Base-by-base conservation (phyloP, 306 rosid species). In the Astragalus glycyphyllos region DNA sequence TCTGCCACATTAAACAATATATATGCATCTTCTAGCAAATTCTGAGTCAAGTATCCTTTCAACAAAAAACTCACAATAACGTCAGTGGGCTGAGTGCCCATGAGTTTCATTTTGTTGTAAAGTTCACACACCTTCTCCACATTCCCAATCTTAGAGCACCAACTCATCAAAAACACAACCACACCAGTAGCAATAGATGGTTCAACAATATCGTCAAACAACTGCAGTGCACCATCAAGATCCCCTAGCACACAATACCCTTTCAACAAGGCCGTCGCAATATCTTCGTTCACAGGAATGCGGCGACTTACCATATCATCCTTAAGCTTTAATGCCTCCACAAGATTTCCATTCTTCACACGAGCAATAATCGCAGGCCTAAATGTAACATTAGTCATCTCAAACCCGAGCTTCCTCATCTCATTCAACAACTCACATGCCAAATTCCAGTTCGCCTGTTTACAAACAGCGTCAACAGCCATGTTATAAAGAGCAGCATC, bases 271-370 rank as follows among this genome's bases (percentile, higher is more conserved):
- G 76, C 80, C 5, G 83, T 83, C 2, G 80, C 90, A 77, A 77
- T 85, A 66, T 34, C 14, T 80, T 77, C 66, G 77, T 83, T 81
- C 69, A 86, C 35, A 2, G 83, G 79, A n/a, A 67, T 38, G 54
- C 95, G 84, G 15, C 80, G 77, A 47, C 70, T 69, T 37, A 82
- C 63, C 98, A 92, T 92, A 72, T 88, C 92, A 78, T 89, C 92
- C 81, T 73, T 92, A 26, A 88, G 60, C 77, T 80, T 75, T 74
- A 82, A 20, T 14, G 91, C 98, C 56, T 79, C 87, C 8, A 14
- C 59, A 82, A 92, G 4, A 79, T 88, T 84, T 49, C 92, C 77
- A 77, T 80, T 77, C 87, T 86, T 89, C 54, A 82, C 92, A 79
- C 88, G 87, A 64, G 88, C 83, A 74, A 72, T 29, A 29, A 89